Evolutionary conservation across 257 asterid species (phyloP), one percentile per base, ranked within the genome.

Genomic region (Knoxia roxburghii): DNA sequence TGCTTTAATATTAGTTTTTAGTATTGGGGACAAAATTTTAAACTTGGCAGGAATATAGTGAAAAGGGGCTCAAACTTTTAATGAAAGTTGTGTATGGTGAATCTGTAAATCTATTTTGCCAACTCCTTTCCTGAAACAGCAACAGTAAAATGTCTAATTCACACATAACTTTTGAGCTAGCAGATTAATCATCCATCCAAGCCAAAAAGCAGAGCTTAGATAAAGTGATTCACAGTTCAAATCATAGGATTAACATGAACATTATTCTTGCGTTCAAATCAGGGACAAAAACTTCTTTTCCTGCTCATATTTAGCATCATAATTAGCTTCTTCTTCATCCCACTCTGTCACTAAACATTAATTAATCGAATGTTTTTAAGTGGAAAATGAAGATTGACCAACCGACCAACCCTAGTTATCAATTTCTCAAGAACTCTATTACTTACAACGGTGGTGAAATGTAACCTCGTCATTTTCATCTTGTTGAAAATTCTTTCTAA

Each of bases 141-240:
- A 9, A 48, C 29, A 69, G 67, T 59, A 48, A 35, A 23, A 21
- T 50, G 67, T 69, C 68, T 48, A 62, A 59, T 69, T 49, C 73
- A 69, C 52, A 48, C 61, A 33, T 30, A 13, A 39, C 67, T 60
- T 39, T 59, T 21, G 50, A 32, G 48, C 40, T 32, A 30, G 69
- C 59, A 48, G 20, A 45, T 37, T 37, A 37, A 37, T 15, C 5
- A 30, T 37, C 20, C 7, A 30, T 11, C 45, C 20, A 33, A 52
- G 39, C 26, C 18, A 33, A 13, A 29, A 52, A 10, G 33, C 17
- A 6, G 23, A 32, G 29, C 15, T 10, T 17, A 50, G 33, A 13
- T 6, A 43, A 20, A 18, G 20, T 49, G 41, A 62, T 13, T 41
- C 52, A 26, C 43, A 35, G 24, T 18, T 32, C 29, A 48, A 46